Evolutionary conservation across 2,329 filamentous ascomycete genomes (phyloP).

Genomic region (Colletotrichum gigasporum): DNA sequence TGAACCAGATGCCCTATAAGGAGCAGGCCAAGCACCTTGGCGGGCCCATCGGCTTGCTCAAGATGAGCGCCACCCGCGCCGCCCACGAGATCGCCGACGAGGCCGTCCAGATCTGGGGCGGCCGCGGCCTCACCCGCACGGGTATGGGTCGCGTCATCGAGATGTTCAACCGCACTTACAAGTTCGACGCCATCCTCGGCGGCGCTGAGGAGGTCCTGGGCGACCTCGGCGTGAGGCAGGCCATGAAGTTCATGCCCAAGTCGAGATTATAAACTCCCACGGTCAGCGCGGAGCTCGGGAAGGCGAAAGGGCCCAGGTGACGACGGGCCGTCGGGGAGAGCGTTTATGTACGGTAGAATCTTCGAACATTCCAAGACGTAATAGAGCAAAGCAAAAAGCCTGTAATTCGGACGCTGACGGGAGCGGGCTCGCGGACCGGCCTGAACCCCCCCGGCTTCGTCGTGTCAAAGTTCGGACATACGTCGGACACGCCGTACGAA

Average conservation of each 20-base stretch:
- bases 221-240: conserved; percentile 85
- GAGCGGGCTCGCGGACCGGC: too few species aligned
- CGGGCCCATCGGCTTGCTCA: conserved; percentile 84
- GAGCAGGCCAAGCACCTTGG: conserved; percentile 79
- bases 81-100: conserved; percentile 88
- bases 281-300: not conserved
- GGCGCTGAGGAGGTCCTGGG: conserved; percentile 85
- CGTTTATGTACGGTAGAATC: not conserved
- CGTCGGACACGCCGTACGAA: not conserved
- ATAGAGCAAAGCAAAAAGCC: too few species aligned
- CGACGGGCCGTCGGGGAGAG: too few species aligned
- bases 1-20: conserved; percentile 84
- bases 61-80: conserved; percentile 79
- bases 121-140: conserved; percentile 79
- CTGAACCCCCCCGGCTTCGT: too few species aligned
- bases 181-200: conserved; percentile 81
- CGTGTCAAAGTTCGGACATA: not conserved
- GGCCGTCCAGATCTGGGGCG: conserved; percentile 86
- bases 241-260: conserved; percentile 86
- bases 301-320: too few species aligned
- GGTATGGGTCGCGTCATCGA: conserved; percentile 87
- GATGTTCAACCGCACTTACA: conserved; percentile 86
- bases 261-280: conserved; percentile 70
- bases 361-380: too few species aligned
- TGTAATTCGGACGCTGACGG: too few species aligned